Evolutionary conservation across 305 asterid species (phyloP).

Genomic region (Fraxinus latifolia): DNA sequence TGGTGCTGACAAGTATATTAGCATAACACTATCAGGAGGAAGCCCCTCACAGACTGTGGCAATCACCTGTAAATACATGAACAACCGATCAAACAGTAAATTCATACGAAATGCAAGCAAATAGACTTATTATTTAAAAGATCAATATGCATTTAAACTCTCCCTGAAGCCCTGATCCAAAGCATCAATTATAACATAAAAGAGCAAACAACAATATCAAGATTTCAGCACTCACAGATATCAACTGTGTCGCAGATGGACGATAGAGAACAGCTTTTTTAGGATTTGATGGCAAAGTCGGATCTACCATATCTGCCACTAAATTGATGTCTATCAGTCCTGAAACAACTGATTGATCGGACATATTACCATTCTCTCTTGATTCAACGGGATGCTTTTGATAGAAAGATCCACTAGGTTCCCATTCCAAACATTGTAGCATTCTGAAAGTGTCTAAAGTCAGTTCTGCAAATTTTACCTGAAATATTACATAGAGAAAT

Average conservation of each 20-base stretch:
- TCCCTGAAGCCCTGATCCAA: conserved; percentile 9
- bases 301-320: conserved; percentile 89
- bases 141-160: background rate
- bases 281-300: conserved; percentile 92
- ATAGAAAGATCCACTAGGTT: conserved; percentile 83
- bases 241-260: conserved; percentile 75
- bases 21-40: conserved; percentile 76
- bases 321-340: conserved; percentile 82
- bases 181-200: conserved; percentile 9
- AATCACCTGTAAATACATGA: conserved; percentile 55
- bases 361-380: conserved; percentile 54
- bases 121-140: background rate
- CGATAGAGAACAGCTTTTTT: conserved; percentile 83
- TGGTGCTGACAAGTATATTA: conserved; percentile 77
- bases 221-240: conserved; percentile 68
- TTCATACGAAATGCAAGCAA: conserved; percentile 3
- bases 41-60: conserved; percentile 90
- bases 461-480: conserved; percentile 94
- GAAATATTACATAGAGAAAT: conserved; percentile 30
- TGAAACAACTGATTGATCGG: conserved; percentile 79
- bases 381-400: conserved; percentile 59
- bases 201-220: conserved; percentile 9
- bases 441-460: conserved; percentile 88
- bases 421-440: conserved; percentile 99
- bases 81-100: conserved; percentile 18